Base-by-base conservation (phyloP, 805 yeast species). In the Lipomyces kockii region DNA sequence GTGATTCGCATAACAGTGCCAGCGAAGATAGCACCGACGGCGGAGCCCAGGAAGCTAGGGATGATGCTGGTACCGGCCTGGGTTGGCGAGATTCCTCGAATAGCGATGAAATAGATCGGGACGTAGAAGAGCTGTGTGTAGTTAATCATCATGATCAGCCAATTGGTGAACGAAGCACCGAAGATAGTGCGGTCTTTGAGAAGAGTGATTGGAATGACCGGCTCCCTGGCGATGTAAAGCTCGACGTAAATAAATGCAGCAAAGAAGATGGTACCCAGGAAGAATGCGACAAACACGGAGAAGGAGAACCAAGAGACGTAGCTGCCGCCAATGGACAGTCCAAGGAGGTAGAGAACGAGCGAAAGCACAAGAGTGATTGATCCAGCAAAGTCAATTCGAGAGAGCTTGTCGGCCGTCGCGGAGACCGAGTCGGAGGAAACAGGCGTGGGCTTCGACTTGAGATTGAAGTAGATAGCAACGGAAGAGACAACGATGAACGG, bases 61-160 rank as follows among this genome's bases (percentile, higher is more conserved):
- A 77, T 67, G 43, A 81, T 70, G 70, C 90, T 79, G 34, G 81
- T 71, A 5, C 92, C 92, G 57, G 85, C 84, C 68, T 85, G 78
- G 5, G 88, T 83, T 2, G 91, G 84, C 7, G 84, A 74, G 52
- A 85, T 76, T 12, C 81, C 83, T 70, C 83, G 75, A 2, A 86
- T 89, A 0, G 90, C 79, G 17, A 84, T 79, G 78, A 85, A 87
- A 74, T 82, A 89, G 27, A 91, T 82, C 1, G 97, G 97, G 3
- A 87, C 81, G 77, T 87, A 91, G 78, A 83, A 91, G 63, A 91
- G 76, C 71, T 83, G 82, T 1, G 92, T 80, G 75, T 84, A 89
- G 29, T 85, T 83, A 1, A 86, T 82, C 89, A 90, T 90, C 8
- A 91, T 86, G 77, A 83, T 81, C 73, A 89, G 87, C 87, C 91